Base-by-base conservation (phyloP, 768 basidiomycete species). In the Pisolithus sp. region DNA sequence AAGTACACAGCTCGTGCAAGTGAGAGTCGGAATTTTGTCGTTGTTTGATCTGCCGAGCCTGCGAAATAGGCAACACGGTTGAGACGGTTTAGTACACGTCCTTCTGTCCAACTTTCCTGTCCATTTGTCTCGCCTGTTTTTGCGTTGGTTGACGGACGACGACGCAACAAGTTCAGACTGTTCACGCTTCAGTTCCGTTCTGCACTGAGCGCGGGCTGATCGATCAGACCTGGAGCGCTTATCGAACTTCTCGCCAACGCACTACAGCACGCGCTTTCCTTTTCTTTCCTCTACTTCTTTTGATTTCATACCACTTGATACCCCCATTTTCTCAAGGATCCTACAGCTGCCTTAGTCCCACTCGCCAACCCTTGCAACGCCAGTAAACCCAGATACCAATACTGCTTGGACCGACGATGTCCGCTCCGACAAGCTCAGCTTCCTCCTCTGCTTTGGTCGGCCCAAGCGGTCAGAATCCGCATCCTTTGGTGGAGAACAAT, bases 401-500 rank as follows among this genome's bases (percentile, higher is more conserved):
- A 51, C 50, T 23, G 26, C 62, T 52, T 49, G 44, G 55, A 47
- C 56, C 50, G 40, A 15, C 68, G 50, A 74, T 82, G 79, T 79
- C 81, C 54, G 63, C 71, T 54, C 67, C 79, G 59, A 73, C 78
- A 36, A 71, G 77, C 53, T 73, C 81, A 50, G 68, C 74, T 50
- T 66, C 73, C 53, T 62, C 74, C 52, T 66, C 70, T 56, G 64
- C 70, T 55, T 67, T 68, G 57, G 73, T 75, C 47, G 76, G 76
- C 51, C 71, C 80, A 52, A 83, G 75, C 55, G 78, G 77, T 52
- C 77, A 78, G 62, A 79, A 73, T 58, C 68, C 73, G 21, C 73
- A 78, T 59, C 70, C 73, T 31, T 51, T 75, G 48, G 65, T 75
- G 45, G 78, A 83, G 67, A 82, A 80, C 62, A 81, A 76, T 58